These are phyloP conservation scores for Calocybe gangraenosa DNA, from an alignment of 768 basidiomycete species.

Conservation along the genomic window DNA sequence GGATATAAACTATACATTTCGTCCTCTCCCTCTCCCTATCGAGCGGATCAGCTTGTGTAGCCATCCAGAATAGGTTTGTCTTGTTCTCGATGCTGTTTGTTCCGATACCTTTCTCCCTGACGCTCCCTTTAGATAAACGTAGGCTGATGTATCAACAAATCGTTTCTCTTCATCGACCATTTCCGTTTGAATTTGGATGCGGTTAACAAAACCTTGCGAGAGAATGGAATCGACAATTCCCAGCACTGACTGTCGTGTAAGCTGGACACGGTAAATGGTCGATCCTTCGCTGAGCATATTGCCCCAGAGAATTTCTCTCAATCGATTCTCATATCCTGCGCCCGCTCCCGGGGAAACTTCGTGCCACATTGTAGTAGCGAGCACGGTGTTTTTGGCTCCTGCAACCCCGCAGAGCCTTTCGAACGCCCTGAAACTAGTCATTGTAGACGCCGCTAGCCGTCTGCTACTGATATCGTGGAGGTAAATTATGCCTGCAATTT, in stretches of 20 bases:
- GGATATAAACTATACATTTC: too few relatives aligned
- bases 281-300: slow-evolving; percentile 35
- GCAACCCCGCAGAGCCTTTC: slow-evolving; percentile 38
- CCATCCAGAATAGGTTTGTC: too few relatives aligned
- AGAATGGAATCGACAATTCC: slow-evolving; percentile 26
- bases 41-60: too few relatives aligned
- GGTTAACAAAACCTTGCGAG: neutral
- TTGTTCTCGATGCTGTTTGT: too few relatives aligned
- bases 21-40: too few relatives aligned
- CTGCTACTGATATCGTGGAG: slow-evolving; percentile 36
- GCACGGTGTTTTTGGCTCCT: slow-evolving; percentile 36
- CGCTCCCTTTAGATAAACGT: too few relatives aligned
- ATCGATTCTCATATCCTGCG: slow-evolving; percentile 29
- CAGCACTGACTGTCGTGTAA: slow-evolving; percentile 24
- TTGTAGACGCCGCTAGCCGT: slow-evolving; percentile 31
- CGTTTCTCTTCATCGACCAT: neutral
- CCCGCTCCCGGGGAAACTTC: slow-evolving; percentile 28
- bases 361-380: slow-evolving; percentile 43
- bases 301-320: slow-evolving; percentile 34
- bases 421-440: slow-evolving; percentile 40
- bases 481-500: slow-evolving; percentile 35
- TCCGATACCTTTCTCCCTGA: too few relatives aligned
- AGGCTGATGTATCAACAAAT: neutral
- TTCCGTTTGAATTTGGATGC: neutral
- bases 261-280: slow-evolving; percentile 27